A percentile compares a stretch with the other conserved stretches of the same genome.
Conservation (phyloP, 2,329 filamentous ascomycete species). For the Fusarium napiforme region DNA sequence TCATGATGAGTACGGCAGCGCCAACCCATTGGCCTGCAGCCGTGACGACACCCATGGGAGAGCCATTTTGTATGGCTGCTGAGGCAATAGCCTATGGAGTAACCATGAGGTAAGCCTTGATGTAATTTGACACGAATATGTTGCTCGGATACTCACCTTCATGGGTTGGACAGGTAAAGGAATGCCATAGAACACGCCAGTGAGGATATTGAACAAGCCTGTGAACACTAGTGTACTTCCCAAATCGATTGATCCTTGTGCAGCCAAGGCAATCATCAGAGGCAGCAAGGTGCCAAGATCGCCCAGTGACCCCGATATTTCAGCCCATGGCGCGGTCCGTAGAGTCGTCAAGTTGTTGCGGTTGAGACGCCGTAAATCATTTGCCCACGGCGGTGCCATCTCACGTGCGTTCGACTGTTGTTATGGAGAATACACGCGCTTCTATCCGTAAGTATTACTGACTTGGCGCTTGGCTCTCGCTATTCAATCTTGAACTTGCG, state of each 20-base stretch:
- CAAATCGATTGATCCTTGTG: conserved; percentile 82
- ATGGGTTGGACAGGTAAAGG: conserved; percentile 92
- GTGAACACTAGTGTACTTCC: conserved; percentile 89
- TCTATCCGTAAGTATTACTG: background rate
- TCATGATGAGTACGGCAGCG: conserved; percentile 78
- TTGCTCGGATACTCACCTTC: conserved; percentile 60
- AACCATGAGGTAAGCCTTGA: background rate
- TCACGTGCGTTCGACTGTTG: background rate
- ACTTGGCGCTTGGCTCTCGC: conserved; percentile 2
- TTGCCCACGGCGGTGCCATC: conserved; percentile 45
- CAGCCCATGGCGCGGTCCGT: conserved; percentile 63
- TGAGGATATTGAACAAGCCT: conserved; percentile 85
- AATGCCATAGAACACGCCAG: conserved; percentile 85
- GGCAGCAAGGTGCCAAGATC: conserved; percentile 92
- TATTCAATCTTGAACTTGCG: background rate
- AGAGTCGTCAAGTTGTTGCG: conserved; percentile 62
- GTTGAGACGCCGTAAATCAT: conserved; percentile 49
- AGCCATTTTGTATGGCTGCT: conserved; percentile 77
- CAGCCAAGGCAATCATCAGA: conserved; percentile 85
- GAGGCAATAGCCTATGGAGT: conserved; percentile 79
- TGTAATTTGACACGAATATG: background rate
- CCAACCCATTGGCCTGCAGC: conserved; percentile 83
- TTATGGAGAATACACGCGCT: background rate
- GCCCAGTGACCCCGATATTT: conserved; percentile 88
- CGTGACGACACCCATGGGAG: conserved; percentile 69